phyloP scores from a whole-genome alignment of 768 basidiomycete species.

The Crepidotus variabilis region DNA sequence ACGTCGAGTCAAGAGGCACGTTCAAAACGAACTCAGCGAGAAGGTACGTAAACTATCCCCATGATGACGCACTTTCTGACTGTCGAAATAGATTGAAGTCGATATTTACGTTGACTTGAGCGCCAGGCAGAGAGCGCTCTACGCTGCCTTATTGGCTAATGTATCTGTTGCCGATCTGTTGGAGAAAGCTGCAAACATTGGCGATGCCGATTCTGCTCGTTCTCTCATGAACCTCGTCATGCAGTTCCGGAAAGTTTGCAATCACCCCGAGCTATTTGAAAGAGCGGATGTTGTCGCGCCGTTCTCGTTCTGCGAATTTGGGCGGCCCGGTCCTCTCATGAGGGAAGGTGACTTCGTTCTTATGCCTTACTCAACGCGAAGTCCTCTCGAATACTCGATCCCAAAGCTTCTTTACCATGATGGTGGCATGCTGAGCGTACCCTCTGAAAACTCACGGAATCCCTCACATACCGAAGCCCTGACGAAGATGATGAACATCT shows the following conservation, averaged over 20 bases:
- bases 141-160: slow-evolving; percentile 85
- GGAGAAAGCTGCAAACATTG: slow-evolving; percentile 87
- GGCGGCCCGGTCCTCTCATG: slow-evolving; percentile 73
- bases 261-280: slow-evolving; percentile 97
- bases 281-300: slow-evolving; percentile 94
- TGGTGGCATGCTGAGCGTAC: slow-evolving; percentile 67
- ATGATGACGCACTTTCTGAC: neutral
- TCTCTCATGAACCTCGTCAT: slow-evolving; percentile 99
- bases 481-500: slow-evolving; percentile 79
- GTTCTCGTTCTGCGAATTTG: slow-evolving; percentile 83
- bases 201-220: slow-evolving; percentile 87
- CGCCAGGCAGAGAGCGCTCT: slow-evolving; percentile 86
- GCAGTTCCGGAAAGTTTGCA: slow-evolving; percentile 99
- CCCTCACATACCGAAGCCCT: slow-evolving; percentile 53
- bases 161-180: slow-evolving; percentile 94
- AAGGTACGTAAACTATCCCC: slow-evolving; percentile 54
- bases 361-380: slow-evolving; percentile 82
- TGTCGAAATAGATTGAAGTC: slow-evolving; percentile 76
- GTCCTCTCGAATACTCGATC: slow-evolving; percentile 76
- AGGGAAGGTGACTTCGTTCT: slow-evolving; percentile 86
- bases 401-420: slow-evolving; percentile 78
- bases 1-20: slow-evolving; percentile 92
- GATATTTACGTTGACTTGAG: slow-evolving; percentile 95
- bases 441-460: slow-evolving; percentile 46
- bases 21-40: slow-evolving; percentile 99